Conservation (phyloP, 768 basidiomycete genomes). For the Russula griseocarnosa region DNA sequence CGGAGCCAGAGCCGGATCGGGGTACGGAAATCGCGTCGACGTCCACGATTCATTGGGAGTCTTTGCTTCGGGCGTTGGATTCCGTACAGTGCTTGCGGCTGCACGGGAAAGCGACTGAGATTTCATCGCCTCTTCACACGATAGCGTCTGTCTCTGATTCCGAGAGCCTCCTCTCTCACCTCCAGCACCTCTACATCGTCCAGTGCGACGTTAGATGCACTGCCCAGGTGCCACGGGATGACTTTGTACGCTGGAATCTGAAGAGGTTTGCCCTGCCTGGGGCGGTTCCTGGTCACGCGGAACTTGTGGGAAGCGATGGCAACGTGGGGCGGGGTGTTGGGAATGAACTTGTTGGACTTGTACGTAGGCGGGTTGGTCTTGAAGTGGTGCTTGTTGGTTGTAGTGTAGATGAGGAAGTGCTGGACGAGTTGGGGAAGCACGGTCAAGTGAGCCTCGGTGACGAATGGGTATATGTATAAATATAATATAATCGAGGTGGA, state of each 20-base stretch:
- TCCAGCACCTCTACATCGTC: slow-evolving; percentile 13
- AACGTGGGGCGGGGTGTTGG: not conserved
- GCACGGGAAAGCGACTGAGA: not conserved
- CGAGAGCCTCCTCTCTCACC: slow-evolving; percentile 6
- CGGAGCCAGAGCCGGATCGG: slow-evolving; percentile 4
- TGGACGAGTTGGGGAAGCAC: slow-evolving; percentile 12
- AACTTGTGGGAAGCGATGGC: not conserved
- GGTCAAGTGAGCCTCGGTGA: slow-evolving; percentile 14
- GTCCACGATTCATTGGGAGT: not conserved
- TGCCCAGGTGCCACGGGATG: not conserved
- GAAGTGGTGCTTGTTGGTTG: slow-evolving; percentile 17
- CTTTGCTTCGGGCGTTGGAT: not conserved
- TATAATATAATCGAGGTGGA: no score
- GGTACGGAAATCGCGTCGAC: not conserved
- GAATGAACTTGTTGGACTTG: slow-evolving; percentile 13
- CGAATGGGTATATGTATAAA: slow-evolving; percentile 22
- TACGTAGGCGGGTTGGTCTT: slow-evolving; percentile 7
- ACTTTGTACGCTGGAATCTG: slow-evolving; percentile 9
- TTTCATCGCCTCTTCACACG: not conserved
- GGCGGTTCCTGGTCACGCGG: not conserved
- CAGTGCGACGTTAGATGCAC: not conserved
- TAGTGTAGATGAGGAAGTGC: slow-evolving; percentile 2
- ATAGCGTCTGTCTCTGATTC: not conserved
- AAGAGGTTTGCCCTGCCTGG: slow-evolving; percentile 5
- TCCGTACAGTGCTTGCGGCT: slow-evolving; percentile 8